phyloP scores from a whole-genome alignment of 306 rosid species.

The Ormosia emarginata region DNA sequence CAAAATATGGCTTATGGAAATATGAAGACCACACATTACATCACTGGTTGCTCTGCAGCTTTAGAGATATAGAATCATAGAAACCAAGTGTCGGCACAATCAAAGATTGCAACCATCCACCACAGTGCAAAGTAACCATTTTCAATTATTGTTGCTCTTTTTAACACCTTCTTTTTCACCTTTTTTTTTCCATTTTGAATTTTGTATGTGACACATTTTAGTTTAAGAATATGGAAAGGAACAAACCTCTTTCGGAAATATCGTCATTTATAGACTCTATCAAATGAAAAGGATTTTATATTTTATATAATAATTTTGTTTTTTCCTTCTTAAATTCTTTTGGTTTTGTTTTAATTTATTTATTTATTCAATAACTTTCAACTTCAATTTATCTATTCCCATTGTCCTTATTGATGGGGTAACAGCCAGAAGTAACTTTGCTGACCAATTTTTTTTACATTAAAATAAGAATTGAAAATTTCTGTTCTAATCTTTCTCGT shows the following conservation, averaged over 20 bases:
- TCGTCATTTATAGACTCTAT: neutral
- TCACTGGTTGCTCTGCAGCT: neutral
- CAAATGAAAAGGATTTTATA: neutral
- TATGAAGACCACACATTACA: neutral
- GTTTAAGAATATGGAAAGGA: neutral
- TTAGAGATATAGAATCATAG: neutral
- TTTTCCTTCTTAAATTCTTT: neutral
- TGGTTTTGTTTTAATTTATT: neutral
- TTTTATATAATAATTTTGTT: neutral
- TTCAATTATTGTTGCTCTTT: neutral
- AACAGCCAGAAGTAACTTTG: neutral
- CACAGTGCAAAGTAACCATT: neutral
- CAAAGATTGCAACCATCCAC: neutral
- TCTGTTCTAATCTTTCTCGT: neutral
- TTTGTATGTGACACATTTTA: neutral
- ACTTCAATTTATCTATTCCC: neutral
- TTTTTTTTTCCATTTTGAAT: neutral
- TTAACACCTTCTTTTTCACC: neutral
- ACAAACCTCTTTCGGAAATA: neutral
- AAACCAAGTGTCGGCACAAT: constrained; percentile 21
- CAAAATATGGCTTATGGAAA: neutral
- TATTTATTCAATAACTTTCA: neutral
- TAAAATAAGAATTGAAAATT: neutral
- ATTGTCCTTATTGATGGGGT: constrained; percentile 1
- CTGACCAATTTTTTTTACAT: neutral